Evolutionary conservation across 805 yeast species (phyloP).

Genomic region (Candida quercuum): DNA sequence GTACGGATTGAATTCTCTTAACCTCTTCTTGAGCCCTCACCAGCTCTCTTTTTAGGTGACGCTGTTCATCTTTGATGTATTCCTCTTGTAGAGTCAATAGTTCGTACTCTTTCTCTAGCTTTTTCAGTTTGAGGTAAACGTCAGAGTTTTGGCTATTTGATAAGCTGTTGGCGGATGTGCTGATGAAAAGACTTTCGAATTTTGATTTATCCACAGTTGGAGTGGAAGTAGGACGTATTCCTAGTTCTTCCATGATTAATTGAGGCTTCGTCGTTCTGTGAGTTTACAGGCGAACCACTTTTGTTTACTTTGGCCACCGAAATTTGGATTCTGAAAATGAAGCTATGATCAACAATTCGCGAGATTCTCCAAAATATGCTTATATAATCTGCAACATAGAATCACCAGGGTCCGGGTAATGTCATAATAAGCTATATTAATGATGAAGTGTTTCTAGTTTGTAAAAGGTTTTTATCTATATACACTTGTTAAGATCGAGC

Average conservation of each 20-base stretch:
- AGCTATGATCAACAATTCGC: background rate
- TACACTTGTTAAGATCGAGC: slow-evolving; percentile 5
- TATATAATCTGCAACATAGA: too few species aligned
- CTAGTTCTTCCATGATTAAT: slow-evolving; percentile 54
- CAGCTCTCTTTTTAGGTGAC: slow-evolving; percentile 90
- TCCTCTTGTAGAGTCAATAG: slow-evolving; percentile 86
- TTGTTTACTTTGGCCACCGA: slow-evolving; percentile 16
- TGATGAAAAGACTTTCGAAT: slow-evolving; percentile 23
- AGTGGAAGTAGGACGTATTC: slow-evolving; percentile 35
- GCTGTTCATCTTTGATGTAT: slow-evolving; percentile 96
- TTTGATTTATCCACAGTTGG: slow-evolving; percentile 29
- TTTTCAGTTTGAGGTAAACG: slow-evolving; percentile 79
- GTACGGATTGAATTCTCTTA: slow-evolving; percentile 94
- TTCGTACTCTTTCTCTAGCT: slow-evolving; percentile 85
- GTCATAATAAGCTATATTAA: too few species aligned
- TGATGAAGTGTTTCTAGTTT: too few species aligned
- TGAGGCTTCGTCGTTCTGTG: background rate
- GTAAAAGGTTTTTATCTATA: background rate
- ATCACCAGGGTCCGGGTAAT: background rate
- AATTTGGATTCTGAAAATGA: background rate
- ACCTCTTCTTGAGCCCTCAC: slow-evolving; percentile 98
- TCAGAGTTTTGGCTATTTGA: slow-evolving; percentile 38
- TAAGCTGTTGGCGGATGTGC: slow-evolving; percentile 14
- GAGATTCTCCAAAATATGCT: too few species aligned
- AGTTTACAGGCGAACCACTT: too few species aligned